A percentile compares a stretch with the other conserved stretches of the same genome.
Conservation (phyloP, 108 stramenopile species). For the Skeletonema grethae region DNA sequence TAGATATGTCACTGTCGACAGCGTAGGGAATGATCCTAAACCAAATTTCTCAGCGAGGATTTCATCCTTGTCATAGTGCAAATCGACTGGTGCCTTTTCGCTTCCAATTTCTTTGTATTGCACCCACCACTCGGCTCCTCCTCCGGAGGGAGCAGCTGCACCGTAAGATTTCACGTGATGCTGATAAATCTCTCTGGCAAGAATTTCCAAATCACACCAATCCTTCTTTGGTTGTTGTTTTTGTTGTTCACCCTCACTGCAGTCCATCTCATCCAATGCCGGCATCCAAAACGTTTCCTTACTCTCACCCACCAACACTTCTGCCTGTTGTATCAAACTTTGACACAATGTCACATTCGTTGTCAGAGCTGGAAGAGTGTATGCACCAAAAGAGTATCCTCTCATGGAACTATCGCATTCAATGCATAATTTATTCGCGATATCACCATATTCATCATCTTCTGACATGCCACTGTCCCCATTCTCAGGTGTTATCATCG, state of each 20-base stretch:
- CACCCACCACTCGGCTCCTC: conserved; percentile 88
- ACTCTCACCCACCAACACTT: conserved; percentile 52
- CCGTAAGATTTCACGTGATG: conserved; percentile 53
- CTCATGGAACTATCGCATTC: conserved; percentile 33
- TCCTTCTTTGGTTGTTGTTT: neutral
- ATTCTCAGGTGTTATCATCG: neutral
- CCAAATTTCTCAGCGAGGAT: conserved; percentile 79
- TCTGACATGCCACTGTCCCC: neutral
- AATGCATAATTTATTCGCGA: conserved; percentile 10
- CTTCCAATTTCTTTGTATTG: conserved; percentile 66
- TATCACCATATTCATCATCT: neutral
- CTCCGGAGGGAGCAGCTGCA: neutral
- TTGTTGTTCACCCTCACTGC: neutral
- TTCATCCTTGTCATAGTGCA: conserved; percentile 94
- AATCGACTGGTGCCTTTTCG: conserved; percentile 58
- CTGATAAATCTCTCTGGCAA: conserved; percentile 66
- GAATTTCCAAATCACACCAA: conserved; percentile 59
- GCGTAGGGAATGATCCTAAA: conserved; percentile 78
- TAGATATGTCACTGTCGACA: conserved; percentile 90
- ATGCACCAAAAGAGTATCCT: conserved; percentile 24
- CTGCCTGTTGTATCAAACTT: conserved; percentile 54
- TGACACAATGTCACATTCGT: conserved; percentile 3
- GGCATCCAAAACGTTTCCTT: conserved; percentile 83
- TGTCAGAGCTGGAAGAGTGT: conserved; percentile 9
- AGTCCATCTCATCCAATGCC: neutral